Conservation (phyloP, 306 rosid species). For the Trifolium subterraneum region DNA sequence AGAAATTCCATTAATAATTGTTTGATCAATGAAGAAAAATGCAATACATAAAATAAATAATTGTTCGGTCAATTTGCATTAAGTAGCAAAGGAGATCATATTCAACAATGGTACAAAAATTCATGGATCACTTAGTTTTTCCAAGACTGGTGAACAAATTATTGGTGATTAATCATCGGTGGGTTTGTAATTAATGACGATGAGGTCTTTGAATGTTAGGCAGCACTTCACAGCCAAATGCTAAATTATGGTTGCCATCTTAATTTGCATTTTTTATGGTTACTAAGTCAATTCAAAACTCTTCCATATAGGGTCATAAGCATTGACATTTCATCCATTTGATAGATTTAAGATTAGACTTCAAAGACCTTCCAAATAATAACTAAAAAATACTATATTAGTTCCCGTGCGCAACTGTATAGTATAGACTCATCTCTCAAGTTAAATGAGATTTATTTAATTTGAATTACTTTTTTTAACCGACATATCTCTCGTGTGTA, state of each 20-base stretch:
- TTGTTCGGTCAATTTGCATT: not conserved
- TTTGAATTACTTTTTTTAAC: not conserved
- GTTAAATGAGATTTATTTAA: not conserved
- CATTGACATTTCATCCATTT: slow-evolving; percentile 11
- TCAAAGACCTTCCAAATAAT: not conserved
- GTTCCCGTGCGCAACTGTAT: too few relatives aligned
- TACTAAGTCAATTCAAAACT: slow-evolving; percentile 12
- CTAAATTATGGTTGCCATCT: not conserved
- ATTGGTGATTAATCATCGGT: not conserved
- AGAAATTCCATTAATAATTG: not conserved
- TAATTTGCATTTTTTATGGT: slow-evolving; percentile 9
- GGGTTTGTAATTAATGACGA: not conserved
- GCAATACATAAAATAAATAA: not conserved
- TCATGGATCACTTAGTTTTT: not conserved
- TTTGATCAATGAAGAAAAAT: not conserved
- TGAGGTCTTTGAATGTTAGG: not conserved
- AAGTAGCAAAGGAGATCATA: not conserved
- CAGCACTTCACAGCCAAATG: not conserved
- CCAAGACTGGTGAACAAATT: not conserved
- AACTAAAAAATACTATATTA: not conserved
- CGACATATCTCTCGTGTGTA: too few relatives aligned
- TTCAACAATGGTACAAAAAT: slow-evolving; percentile 11
- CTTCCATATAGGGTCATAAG: slow-evolving; percentile 4
- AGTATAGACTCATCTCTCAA: too few relatives aligned
- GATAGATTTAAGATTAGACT: slow-evolving; percentile 12